Evolutionary conservation across 257 asterid genomes (phyloP).

Genomic region (Nicotiana sylvestris): DNA sequence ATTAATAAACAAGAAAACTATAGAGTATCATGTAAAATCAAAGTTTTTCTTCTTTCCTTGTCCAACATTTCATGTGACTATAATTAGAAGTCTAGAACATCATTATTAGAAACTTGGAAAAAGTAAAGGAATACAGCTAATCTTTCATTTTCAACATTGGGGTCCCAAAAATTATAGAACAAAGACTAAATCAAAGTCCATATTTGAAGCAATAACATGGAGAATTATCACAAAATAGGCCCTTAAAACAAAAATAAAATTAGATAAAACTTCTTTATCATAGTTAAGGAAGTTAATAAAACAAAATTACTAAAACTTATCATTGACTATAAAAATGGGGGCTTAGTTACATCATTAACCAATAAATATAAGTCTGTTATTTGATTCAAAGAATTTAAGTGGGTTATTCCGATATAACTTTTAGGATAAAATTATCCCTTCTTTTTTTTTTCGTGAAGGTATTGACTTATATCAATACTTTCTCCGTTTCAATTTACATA

Average conservation of each 20-base stretch:
- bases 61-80: not conserved
- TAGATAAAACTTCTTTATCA: not conserved
- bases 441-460: too few relatives aligned
- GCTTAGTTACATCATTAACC: not conserved
- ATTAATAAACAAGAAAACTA: too few relatives aligned
- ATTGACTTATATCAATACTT: too few relatives aligned
- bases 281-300: not conserved
- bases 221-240: not conserved
- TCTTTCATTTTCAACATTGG: not conserved
- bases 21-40: too few relatives aligned
- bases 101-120: not conserved
- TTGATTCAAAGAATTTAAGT: too few relatives aligned
- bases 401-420: too few relatives aligned
- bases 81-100: not conserved
- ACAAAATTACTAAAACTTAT: not conserved
- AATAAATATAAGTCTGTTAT: not conserved
- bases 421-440: too few relatives aligned
- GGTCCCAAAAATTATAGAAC: not conserved
- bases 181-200: not conserved
- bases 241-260: not conserved
- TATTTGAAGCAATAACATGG: not conserved
- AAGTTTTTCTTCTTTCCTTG: not conserved
- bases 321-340: not conserved
- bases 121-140: not conserved
- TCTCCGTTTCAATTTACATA: too few relatives aligned